phyloP scores from a whole-genome alignment of 1,139 yeast genomes.

The Candida sojae region DNA sequence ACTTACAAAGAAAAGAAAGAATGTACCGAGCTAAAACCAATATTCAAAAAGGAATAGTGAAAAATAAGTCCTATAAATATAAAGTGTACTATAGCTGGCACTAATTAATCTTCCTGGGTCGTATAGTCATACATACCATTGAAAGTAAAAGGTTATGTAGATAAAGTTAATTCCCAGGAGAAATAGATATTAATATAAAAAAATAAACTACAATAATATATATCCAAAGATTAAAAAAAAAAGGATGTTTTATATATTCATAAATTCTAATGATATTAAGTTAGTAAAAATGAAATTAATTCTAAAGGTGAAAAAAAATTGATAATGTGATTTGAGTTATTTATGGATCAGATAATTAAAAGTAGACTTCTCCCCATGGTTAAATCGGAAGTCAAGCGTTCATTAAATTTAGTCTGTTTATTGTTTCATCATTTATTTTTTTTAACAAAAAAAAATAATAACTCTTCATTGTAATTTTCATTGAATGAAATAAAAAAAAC shows the following conservation, averaged over 20 bases:
- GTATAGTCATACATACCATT: slow-evolving; percentile 21
- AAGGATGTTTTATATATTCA: not conserved
- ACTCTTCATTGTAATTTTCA: not conserved
- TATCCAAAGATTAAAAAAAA: not conserved
- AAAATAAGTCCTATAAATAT: slow-evolving; percentile 9
- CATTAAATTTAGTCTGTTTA: slow-evolving; percentile 14
- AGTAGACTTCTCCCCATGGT: slow-evolving; percentile 14
- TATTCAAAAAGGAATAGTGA: slow-evolving; percentile 9
- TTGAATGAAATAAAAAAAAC: slow-evolving; percentile 2
- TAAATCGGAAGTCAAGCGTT: slow-evolving; percentile 15
- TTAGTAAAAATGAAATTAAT: not conserved
- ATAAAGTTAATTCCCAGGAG: slow-evolving; percentile 20
- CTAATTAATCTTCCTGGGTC: slow-evolving; percentile 18
- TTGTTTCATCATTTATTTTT: slow-evolving; percentile 14
- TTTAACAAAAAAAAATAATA: not conserved
- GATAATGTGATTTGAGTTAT: too few species aligned
- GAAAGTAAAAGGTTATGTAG: slow-evolving; percentile 12
- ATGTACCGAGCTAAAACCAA: slow-evolving; percentile 12
- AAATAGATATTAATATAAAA: not conserved
- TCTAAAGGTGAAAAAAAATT: too few species aligned
- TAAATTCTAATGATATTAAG: not conserved
- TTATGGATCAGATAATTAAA: slow-evolving; percentile 6
- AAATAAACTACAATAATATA: not conserved
- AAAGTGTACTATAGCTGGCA: slow-evolving; percentile 12
- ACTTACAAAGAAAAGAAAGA: not conserved